phyloP scores from a whole-genome alignment of 768 basidiomycete genomes.

The Clitopilus hobsonii region DNA sequence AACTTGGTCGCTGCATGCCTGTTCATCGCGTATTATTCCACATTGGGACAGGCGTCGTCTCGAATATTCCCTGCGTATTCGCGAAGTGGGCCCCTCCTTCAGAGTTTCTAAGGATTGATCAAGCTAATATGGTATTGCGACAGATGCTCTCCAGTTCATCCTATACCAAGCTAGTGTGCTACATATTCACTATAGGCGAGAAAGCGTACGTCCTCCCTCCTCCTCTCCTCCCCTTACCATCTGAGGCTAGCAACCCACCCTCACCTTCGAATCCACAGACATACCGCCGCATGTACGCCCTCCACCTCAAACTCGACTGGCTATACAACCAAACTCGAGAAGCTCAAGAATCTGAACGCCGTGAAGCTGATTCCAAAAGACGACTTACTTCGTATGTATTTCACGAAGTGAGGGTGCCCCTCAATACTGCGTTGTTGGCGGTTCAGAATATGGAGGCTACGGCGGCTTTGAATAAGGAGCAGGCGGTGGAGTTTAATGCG shows the following conservation, averaged over 20 bases:
- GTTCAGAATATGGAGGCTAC: slow-evolving; percentile 76
- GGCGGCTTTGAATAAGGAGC: slow-evolving; percentile 50
- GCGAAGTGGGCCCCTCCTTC: slow-evolving; percentile 7
- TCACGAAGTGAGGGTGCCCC: slow-evolving; percentile 50
- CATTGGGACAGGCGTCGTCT: slow-evolving; percentile 1
- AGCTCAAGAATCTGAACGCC: slow-evolving; percentile 53
- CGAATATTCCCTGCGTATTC: slow-evolving; percentile 11
- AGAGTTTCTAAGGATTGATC: not conserved
- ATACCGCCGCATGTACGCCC: slow-evolving; percentile 40
- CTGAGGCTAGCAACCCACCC: slow-evolving; percentile 18
- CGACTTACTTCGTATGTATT: slow-evolving; percentile 50
- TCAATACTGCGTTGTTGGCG: slow-evolving; percentile 64
- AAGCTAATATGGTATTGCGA: too few species aligned
- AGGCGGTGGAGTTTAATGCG: slow-evolving; percentile 71
- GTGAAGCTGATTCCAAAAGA: slow-evolving; percentile 60
- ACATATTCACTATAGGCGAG: slow-evolving; percentile 27
- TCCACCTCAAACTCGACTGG: slow-evolving; percentile 13
- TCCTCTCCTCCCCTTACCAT: too few species aligned
- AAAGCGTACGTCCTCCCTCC: slow-evolving; percentile 25
- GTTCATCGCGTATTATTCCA: slow-evolving; percentile 30
- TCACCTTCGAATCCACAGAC: slow-evolving; percentile 30
- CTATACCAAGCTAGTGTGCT: slow-evolving; percentile 59
- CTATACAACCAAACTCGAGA: slow-evolving; percentile 32
- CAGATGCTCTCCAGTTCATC: slow-evolving; percentile 45
- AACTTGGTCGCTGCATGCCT: slow-evolving; percentile 33